Base-by-base conservation (phyloP, 2,329 filamentous ascomycete species). In the Calonectria pteridis region DNA sequence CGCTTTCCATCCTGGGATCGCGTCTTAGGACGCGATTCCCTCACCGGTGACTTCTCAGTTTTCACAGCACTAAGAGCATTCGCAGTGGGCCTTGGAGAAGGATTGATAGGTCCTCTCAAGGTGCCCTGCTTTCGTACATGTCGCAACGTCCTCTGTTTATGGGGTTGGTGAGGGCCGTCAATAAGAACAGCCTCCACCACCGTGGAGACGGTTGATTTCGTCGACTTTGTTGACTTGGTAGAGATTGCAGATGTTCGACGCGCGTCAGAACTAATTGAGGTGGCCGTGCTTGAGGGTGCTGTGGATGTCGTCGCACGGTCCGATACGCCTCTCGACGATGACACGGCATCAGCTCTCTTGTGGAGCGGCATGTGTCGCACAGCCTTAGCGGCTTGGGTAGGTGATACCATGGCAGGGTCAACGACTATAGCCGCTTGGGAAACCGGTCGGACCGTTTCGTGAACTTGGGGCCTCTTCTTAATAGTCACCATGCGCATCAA, bases 111-210 rank as follows among this genome's bases (percentile, higher is more conserved):
- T 74, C 90, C 87, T 72, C 90, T 86, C 70, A 92, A 78, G 0
- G 84, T 83, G 11, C 83, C 83, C 53, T 90, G 88, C 78, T 93
- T 93, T 76, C 87, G 89, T 14, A 92, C 88, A 80, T 93, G 91
- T 6, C 92, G 88, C 72, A 93, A 82, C 10, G 91, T 93, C 78
- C 88, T 88, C 70, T 85, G 87, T 58, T 86, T 86, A 66, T 85
- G 87, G 6, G 83, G 84, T 66, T 85, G 87, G 6, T 83, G 84
- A 6, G 81, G 79, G 1, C 84, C 84, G 51, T 91, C 88, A n/a
- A 92, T 84, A 43, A 92, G 82, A 58, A 91, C 86, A 5, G 90
- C 90, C 79, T 91, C 91, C 13, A 92, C 86, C 5, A 92, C 85
- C 0, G 90, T 90, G 20, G 91, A 92, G 2, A 86, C 84, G 1